These are phyloP conservation scores for Raffaelea albimanens DNA, from an alignment of 2,329 filamentous ascomycete species.

Conservation along the genomic window DNA sequence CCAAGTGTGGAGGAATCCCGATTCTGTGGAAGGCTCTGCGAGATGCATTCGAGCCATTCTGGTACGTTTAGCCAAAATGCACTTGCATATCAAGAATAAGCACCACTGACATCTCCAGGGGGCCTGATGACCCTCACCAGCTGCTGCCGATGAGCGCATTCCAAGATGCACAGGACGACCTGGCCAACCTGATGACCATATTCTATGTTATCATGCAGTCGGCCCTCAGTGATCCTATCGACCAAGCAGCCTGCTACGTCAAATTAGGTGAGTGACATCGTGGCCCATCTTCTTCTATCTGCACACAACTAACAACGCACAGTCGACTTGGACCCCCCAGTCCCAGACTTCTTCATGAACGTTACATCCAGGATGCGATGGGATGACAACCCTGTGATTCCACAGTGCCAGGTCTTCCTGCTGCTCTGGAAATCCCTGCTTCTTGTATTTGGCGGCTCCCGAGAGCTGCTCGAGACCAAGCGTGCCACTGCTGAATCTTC, in stretches of 20 bases:
- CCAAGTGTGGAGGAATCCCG: slow-evolving; percentile 39
- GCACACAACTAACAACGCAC: slow-evolving; percentile 9
- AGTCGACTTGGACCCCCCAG: slow-evolving; percentile 53
- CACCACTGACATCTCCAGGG: no score
- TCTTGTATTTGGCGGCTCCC: slow-evolving; percentile 71
- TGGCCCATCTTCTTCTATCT: no score
- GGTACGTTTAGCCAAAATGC: slow-evolving; percentile 25
- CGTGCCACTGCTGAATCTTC: slow-evolving; percentile 55
- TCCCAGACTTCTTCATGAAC: slow-evolving; percentile 65
- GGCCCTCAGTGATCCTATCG: slow-evolving; percentile 40
- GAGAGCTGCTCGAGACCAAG: slow-evolving; percentile 67
- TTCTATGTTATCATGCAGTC: slow-evolving; percentile 38
- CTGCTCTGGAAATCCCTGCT: slow-evolving; percentile 89
- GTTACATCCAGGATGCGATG: slow-evolving; percentile 60
- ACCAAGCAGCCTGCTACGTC: slow-evolving; percentile 34
- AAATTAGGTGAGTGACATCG: slow-evolving; percentile 48
- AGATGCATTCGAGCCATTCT: slow-evolving; percentile 40
- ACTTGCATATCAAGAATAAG: slow-evolving; percentile 4
- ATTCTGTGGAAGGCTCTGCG: slow-evolving; percentile 42
- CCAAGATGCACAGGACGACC: slow-evolving; percentile 42
- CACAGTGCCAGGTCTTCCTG: slow-evolving; percentile 62
- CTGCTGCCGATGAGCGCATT: slow-evolving; percentile 25
- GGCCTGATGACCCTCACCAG: slow-evolving; percentile 32
- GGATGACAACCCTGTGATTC: slow-evolving; percentile 56
- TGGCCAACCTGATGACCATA: slow-evolving; percentile 17